Conservation (phyloP, 192 early-diverging fungal species). For the Phlyctochytrium planicorne region DNA sequence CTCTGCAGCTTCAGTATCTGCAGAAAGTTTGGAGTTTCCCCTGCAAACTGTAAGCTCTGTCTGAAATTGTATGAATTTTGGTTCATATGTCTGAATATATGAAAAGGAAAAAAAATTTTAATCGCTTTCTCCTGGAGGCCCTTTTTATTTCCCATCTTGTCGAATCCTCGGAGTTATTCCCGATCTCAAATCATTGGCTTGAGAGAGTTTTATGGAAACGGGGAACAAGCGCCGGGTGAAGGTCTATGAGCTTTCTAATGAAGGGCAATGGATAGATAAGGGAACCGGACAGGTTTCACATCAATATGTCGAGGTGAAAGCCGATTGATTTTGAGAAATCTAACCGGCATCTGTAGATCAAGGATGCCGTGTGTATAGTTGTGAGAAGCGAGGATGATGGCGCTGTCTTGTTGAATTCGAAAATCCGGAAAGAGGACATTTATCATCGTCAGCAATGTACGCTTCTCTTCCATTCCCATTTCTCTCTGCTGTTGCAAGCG, state of each 20-base stretch:
- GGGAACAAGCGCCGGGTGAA: constrained; percentile 68
- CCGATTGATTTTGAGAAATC: background rate
- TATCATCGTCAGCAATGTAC: constrained; percentile 88
- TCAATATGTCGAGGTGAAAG: constrained; percentile 54
- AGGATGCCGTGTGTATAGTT: constrained; percentile 33
- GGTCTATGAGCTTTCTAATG: constrained; percentile 75
- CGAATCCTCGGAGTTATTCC: no score
- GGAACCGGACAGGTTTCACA: constrained; percentile 81
- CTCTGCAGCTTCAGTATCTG: no score
- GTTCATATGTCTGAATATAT: no score
- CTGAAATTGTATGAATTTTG: no score
- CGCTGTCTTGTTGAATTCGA: constrained; percentile 63
- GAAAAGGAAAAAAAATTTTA: no score
- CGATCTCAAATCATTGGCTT: no score
- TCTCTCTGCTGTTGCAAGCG: background rate
- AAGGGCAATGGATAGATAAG: constrained; percentile 76
- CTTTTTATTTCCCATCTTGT: no score
- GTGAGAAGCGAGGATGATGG: constrained; percentile 40
- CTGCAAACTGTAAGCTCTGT: no score
- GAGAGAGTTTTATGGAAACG: no score
- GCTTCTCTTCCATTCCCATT: background rate
- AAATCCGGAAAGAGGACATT: constrained; percentile 67
- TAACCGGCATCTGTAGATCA: constrained; percentile 14
- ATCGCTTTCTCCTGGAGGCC: no score
- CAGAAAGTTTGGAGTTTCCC: no score